These are phyloP conservation scores for Tulasnella sp. DNA, from an alignment of 768 basidiomycete genomes.

Conservation along the genomic window DNA sequence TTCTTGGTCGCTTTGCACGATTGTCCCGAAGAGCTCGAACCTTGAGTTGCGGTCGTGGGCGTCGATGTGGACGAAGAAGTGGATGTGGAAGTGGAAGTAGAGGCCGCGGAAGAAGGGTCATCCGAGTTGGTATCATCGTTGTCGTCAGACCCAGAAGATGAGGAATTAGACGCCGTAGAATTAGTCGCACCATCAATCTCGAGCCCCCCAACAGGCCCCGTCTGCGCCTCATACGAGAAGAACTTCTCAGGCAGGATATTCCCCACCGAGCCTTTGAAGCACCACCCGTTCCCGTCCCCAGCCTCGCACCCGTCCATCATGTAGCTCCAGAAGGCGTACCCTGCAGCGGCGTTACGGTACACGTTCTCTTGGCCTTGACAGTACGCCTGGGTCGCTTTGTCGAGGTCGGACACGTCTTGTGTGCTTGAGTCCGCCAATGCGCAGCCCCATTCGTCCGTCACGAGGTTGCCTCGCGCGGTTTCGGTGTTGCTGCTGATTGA, in stretches of 20 bases:
- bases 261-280: conserved; percentile 50
- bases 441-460: conserved; percentile 44
- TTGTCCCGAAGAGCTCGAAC: not conserved
- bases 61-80: not conserved
- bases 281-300: conserved; percentile 40
- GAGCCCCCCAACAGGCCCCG: no score
- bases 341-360: conserved; percentile 44
- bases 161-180: conserved; percentile 19
- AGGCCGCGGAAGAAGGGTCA: no score
- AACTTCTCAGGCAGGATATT: conserved; percentile 46
- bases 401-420: conserved; percentile 32
- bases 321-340: conserved; percentile 57
- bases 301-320: conserved; percentile 41
- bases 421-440: conserved; percentile 40
- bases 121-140: not conserved
- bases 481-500: conserved; percentile 23
- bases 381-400: conserved; percentile 38
- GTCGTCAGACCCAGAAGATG: conserved; percentile 6
- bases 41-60: not conserved
- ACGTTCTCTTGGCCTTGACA: conserved; percentile 47
- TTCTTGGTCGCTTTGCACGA: not conserved
- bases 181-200: conserved; percentile 11
- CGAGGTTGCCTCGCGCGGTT: conserved; percentile 30
- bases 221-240: conserved; percentile 32
- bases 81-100: not conserved